Conservation (phyloP, 1,284 basidiomycete genomes). For the Boletus hoseneyae region DNA sequence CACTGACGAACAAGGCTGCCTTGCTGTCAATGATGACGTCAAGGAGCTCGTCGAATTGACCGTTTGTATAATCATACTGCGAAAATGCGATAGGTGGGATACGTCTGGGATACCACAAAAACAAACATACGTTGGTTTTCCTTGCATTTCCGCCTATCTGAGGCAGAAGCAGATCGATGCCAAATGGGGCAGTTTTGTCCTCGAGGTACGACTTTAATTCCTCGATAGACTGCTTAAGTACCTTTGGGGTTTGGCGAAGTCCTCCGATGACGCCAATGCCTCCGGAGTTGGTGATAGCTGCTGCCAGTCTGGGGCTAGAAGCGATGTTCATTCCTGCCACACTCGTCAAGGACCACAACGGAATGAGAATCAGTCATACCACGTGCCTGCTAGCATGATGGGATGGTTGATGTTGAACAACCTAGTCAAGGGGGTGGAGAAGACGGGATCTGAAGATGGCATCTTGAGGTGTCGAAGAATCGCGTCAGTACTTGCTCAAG, state of each 20-base stretch:
- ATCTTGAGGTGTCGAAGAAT: slow-evolving; percentile 34
- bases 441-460: slow-evolving; percentile 55
- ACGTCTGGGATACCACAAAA: not conserved
- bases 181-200: slow-evolving; percentile 76
- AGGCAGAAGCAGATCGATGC: slow-evolving; percentile 78
- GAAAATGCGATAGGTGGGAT: slow-evolving; percentile 1
- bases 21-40: slow-evolving; percentile 78
- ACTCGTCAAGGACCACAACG: not conserved
- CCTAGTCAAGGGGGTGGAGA: slow-evolving; percentile 61
- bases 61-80: slow-evolving; percentile 74
- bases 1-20: slow-evolving; percentile 79
- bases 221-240: slow-evolving; percentile 58
- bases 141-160: slow-evolving; percentile 75
- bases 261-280: slow-evolving; percentile 87
- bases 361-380: not conserved
- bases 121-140: slow-evolving; percentile 66
- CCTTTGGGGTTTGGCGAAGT: slow-evolving; percentile 65
- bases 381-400: slow-evolving; percentile 66
- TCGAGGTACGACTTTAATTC: slow-evolving; percentile 70
- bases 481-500: too few relatives aligned
- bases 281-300: slow-evolving; percentile 76
- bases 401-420: slow-evolving; percentile 81
- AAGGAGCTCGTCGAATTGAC: slow-evolving; percentile 70
- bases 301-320: slow-evolving; percentile 74
- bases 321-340: slow-evolving; percentile 76